Conservation (phyloP, 352 stramenopile genomes). For the Blastocystis sp. region DNA sequence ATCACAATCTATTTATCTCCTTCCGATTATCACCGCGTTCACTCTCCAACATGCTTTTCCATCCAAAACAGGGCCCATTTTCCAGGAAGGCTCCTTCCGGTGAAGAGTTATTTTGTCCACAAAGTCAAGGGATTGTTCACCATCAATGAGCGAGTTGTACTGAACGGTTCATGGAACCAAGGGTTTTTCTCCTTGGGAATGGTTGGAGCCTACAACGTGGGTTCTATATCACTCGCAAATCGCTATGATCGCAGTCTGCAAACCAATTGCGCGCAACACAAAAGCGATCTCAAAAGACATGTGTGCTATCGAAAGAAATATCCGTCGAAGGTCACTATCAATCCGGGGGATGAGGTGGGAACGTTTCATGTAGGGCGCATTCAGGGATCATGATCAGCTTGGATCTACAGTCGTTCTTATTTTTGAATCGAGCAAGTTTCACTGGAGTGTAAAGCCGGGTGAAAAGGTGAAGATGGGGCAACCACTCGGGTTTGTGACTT, state of each 20-base stretch:
- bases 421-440: slow-evolving; percentile 6
- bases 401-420: slow-evolving; percentile 51
- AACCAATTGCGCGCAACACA: not conserved
- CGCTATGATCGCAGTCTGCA: not conserved
- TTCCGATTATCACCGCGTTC: slow-evolving; percentile 47
- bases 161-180: slow-evolving; percentile 8
- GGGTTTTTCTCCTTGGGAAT: slow-evolving; percentile 42
- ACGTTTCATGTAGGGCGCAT: not conserved
- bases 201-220: slow-evolving; percentile 55
- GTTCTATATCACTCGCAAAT: not conserved
- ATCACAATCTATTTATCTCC: slow-evolving; percentile 53
- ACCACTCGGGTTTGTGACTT: slow-evolving; percentile 66
- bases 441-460: slow-evolving; percentile 12
- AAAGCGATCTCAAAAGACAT: not conserved
- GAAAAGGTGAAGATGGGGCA: slow-evolving; percentile 59
- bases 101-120: slow-evolving; percentile 35
- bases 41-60: not conserved
- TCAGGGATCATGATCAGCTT: not conserved
- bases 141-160: slow-evolving; percentile 53
- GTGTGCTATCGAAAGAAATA: not conserved
- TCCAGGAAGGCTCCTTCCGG: slow-evolving; percentile 17
- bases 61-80: not conserved
- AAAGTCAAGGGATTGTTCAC: slow-evolving; percentile 55
- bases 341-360: not conserved
- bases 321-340: not conserved